phyloP scores from a whole-genome alignment of 306 rosid species.

The Sesbania bispinosa region DNA sequence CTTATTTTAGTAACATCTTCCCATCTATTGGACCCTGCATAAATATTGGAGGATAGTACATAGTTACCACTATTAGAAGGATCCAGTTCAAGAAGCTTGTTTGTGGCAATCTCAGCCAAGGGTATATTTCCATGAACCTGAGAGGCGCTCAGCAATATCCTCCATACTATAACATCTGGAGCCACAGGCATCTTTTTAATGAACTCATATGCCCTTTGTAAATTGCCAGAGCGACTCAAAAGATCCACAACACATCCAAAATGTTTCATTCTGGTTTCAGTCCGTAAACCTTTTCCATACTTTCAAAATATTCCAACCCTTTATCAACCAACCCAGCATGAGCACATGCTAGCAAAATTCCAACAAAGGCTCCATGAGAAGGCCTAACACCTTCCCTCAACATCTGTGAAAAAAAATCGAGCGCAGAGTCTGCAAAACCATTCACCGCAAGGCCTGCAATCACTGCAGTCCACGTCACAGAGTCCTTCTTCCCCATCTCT shows the following conservation, averaged over 20 bases:
- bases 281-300: conserved; percentile 66
- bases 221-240: conserved; percentile 72
- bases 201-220: conserved; percentile 69
- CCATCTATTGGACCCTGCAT: conserved; percentile 79
- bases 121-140: conserved; percentile 70
- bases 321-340: conserved; percentile 78
- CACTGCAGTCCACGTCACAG: conserved; percentile 68
- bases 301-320: conserved; percentile 68
- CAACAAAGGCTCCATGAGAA: conserved; percentile 68
- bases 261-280: conserved; percentile 77
- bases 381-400: conserved; percentile 56
- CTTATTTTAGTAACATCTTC: conserved; percentile 75
- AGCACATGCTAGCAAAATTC: conserved; percentile 74
- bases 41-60: conserved; percentile 67
- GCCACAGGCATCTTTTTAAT: conserved; percentile 60
- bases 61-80: conserved; percentile 72
- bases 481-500: conserved; percentile 62
- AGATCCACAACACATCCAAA: conserved; percentile 79
- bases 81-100: conserved; percentile 73
- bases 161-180: conserved; percentile 74
- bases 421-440: conserved; percentile 68
- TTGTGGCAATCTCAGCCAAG: conserved; percentile 66
- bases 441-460: conserved; percentile 86
- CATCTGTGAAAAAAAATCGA: conserved; percentile 59
- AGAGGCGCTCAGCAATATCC: conserved; percentile 75